These are phyloP conservation scores for Termitomyces sp. DNA, from an alignment of 768 basidiomycete species.

Conservation along the genomic window DNA sequence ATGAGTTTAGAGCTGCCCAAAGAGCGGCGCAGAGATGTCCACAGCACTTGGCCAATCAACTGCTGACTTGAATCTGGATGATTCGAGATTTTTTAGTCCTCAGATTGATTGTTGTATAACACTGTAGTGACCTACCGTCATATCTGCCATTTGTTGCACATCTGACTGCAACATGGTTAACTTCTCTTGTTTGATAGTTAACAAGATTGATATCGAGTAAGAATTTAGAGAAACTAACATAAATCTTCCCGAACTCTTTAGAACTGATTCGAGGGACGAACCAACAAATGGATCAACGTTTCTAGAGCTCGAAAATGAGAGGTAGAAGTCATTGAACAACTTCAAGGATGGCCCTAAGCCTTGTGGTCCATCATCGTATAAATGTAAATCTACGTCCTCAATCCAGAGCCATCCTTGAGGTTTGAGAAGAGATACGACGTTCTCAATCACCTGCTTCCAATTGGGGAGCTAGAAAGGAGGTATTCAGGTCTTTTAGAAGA, in stretches of 20 bases:
- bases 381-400: not conserved
- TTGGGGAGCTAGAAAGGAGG: not conserved
- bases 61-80: not conserved
- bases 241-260: not conserved
- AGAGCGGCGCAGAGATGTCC: not conserved
- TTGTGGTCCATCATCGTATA: not conserved
- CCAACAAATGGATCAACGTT: slow-evolving; percentile 2
- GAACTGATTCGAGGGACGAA: not conserved
- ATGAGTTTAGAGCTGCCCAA: not conserved
- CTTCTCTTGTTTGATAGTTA: not conserved
- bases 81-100: not conserved
- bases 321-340: not conserved
- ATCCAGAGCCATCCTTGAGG: slow-evolving; percentile 7
- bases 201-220: not conserved
- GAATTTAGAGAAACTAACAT: not conserved
- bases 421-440: not conserved
- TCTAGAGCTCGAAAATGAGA: not conserved
- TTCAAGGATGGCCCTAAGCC: not conserved
- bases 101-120: not conserved
- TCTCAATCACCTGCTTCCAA: not conserved
- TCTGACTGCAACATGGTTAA: not conserved
- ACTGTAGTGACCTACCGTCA: not conserved
- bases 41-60: not conserved
- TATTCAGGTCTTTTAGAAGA: not conserved
- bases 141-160: not conserved